Conservation (phyloP, 352 stramenopile genomes). For the Pythium periplocum region DNA sequence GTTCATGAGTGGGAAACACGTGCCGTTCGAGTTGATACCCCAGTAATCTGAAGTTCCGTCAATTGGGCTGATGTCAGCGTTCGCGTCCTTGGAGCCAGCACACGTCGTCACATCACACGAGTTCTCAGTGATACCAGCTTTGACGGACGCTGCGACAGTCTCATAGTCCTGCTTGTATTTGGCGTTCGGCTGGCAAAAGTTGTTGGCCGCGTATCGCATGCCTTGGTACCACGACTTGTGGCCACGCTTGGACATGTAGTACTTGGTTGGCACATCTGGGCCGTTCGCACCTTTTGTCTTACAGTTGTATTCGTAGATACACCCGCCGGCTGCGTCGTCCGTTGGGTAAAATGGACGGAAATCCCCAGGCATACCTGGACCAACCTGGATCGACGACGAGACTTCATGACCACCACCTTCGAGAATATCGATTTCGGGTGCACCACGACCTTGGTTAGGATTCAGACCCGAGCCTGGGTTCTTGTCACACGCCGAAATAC, state of each 20-base stretch:
- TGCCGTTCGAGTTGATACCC: slow-evolving; percentile 15
- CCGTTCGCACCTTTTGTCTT: background rate
- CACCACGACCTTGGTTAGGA: background rate
- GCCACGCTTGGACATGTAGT: too few relatives aligned
- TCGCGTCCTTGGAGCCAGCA: slow-evolving; percentile 35
- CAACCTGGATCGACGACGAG: slow-evolving; percentile 74
- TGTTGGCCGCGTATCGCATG: slow-evolving; percentile 20
- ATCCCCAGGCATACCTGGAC: slow-evolving; percentile 24
- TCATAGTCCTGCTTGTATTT: slow-evolving; percentile 22
- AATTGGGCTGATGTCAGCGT: slow-evolving; percentile 27
- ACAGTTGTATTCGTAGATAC: slow-evolving; percentile 15
- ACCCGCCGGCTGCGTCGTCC: slow-evolving; percentile 3
- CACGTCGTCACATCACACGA: slow-evolving; percentile 27
- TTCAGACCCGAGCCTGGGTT: slow-evolving; percentile 77
- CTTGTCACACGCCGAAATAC: slow-evolving; percentile 75
- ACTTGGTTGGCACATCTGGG: too few relatives aligned
- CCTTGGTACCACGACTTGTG: too few relatives aligned
- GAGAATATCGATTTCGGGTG: slow-evolving; percentile 88
- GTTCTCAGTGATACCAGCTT: slow-evolving; percentile 30
- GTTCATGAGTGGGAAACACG: slow-evolving; percentile 10
- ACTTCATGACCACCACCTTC: slow-evolving; percentile 49
- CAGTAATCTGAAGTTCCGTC: slow-evolving; percentile 16
- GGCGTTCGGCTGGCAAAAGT: slow-evolving; percentile 17
- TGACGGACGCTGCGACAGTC: slow-evolving; percentile 34
- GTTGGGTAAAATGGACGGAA: slow-evolving; percentile 7